phyloP scores from a whole-genome alignment of 2,329 filamentous ascomycete species.

The Xylaria multiplex region DNA sequence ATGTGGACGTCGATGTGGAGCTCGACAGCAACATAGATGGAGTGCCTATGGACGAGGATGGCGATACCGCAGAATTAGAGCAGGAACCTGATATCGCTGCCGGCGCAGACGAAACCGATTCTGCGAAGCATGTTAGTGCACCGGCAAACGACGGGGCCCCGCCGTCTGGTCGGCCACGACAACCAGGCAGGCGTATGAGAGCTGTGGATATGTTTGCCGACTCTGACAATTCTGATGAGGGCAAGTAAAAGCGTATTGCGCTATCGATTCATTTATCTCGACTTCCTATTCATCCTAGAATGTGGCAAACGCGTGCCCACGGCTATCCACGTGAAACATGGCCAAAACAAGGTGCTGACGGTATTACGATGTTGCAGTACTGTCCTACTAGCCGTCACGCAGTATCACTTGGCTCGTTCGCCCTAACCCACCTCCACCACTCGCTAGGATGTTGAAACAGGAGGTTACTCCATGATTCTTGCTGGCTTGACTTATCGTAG shows the following conservation, averaged over 20 bases:
- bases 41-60: conserved; percentile 53
- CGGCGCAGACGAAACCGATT: conserved; percentile 40
- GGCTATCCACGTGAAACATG: background rate
- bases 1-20: conserved; percentile 59
- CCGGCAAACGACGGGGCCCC: conserved; percentile 39
- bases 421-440: background rate
- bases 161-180: conserved; percentile 42
- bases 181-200: conserved; percentile 70
- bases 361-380: background rate
- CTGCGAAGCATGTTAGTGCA: conserved; percentile 42
- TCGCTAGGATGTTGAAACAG: background rate
- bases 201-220: conserved; percentile 91
- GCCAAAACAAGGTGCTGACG: background rate
- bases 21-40: conserved; percentile 61
- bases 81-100: conserved; percentile 36
- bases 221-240: conserved; percentile 66
- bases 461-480: background rate
- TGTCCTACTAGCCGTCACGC: background rate
- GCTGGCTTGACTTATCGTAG: background rate
- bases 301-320: background rate
- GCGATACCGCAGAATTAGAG: conserved; percentile 53
- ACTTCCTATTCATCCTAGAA: conserved; percentile 1
- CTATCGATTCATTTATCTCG: background rate
- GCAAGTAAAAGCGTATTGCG: conserved; percentile 37
- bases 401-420: background rate